These are phyloP conservation scores for Agroathelia rolfsii DNA, from an alignment of 1,284 basidiomycete species.

Conservation along the genomic window DNA sequence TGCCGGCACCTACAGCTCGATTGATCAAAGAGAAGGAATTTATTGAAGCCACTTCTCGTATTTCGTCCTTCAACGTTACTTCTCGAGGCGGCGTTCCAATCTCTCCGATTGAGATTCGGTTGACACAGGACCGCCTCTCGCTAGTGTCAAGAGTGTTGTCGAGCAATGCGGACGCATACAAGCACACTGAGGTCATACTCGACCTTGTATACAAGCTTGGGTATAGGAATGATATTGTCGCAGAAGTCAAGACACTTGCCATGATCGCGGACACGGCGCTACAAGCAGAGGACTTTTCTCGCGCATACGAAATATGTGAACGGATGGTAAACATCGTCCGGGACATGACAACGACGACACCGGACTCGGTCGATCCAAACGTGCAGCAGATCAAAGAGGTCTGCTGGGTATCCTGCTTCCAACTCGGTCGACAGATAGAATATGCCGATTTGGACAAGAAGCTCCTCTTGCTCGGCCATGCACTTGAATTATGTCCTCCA, in stretches of 20 bases:
- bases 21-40: conserved; percentile 75
- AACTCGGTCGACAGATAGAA: conserved; percentile 73
- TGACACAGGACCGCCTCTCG: conserved; percentile 77
- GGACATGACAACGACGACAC: conserved; percentile 28
- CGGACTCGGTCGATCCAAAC: conserved; percentile 28
- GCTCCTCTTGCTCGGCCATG: conserved; percentile 66
- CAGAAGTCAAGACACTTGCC: conserved; percentile 72
- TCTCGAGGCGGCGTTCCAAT: conserved; percentile 69
- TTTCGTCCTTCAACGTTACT: conserved; percentile 74
- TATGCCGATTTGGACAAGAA: conserved; percentile 62
- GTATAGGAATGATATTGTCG: conserved; percentile 55
- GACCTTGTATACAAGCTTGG: conserved; percentile 85
- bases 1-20: conserved; percentile 54
- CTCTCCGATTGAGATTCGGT: conserved; percentile 82
- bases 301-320: conserved; percentile 63
- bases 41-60: conserved; percentile 86
- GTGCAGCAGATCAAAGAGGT: conserved; percentile 62
- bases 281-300: conserved; percentile 65
- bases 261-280: conserved; percentile 85
- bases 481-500: conserved; percentile 80
- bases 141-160: conserved; percentile 77
- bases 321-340: conserved; percentile 62
- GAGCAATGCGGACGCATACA: conserved; percentile 76
- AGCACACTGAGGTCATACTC: conserved; percentile 81
- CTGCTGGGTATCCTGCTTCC: conserved; percentile 81